Percentiles rank a stretch among this genome's conserved stretches.
phyloP scores from a whole-genome alignment of 495 filamentous ascomycete species.

The Tuber umbilicatum region DNA sequence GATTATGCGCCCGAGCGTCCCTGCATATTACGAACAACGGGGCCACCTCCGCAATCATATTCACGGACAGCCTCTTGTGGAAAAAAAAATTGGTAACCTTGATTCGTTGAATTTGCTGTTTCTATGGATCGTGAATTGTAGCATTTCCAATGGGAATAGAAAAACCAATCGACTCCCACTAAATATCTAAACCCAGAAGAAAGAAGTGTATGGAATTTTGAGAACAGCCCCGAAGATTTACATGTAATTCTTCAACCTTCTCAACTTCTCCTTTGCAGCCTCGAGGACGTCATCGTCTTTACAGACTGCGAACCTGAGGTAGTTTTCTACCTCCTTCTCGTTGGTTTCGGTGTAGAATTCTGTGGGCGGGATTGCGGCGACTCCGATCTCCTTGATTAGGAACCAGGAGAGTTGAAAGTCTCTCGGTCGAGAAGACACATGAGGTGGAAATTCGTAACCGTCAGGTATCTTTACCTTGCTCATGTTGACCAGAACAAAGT shows the following conservation, averaged over 20 bases:
- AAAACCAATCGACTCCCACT: neutral
- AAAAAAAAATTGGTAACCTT: neutral
- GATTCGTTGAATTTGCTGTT: neutral
- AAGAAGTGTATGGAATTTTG: neutral
- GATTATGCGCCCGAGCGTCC: neutral
- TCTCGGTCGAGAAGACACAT: constrained; percentile 74
- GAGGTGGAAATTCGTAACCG: constrained; percentile 77
- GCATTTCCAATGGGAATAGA: neutral
- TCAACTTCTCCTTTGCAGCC: constrained; percentile 77
- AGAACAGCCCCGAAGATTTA: constrained; percentile 2
- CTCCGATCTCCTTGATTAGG: constrained; percentile 88
- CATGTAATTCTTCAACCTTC: constrained; percentile 60
- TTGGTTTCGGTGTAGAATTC: constrained; percentile 90
- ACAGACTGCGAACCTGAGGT: constrained; percentile 90
- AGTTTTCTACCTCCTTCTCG: constrained; percentile 80
- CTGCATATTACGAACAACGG: neutral
- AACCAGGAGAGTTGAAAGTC: constrained; percentile 97
- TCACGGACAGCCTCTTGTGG: neutral
- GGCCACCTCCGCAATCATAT: neutral
- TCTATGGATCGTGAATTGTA: neutral
- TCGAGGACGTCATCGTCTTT: constrained; percentile 89
- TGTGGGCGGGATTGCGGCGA: constrained; percentile 90
- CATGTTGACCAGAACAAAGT: constrained; percentile 93
- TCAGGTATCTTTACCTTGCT: constrained; percentile 71
- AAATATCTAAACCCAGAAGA: neutral